These are phyloP conservation scores for Saksenaea oblongispora DNA, from an alignment of 371 early-diverging fungal species.

Conservation along the genomic window DNA sequence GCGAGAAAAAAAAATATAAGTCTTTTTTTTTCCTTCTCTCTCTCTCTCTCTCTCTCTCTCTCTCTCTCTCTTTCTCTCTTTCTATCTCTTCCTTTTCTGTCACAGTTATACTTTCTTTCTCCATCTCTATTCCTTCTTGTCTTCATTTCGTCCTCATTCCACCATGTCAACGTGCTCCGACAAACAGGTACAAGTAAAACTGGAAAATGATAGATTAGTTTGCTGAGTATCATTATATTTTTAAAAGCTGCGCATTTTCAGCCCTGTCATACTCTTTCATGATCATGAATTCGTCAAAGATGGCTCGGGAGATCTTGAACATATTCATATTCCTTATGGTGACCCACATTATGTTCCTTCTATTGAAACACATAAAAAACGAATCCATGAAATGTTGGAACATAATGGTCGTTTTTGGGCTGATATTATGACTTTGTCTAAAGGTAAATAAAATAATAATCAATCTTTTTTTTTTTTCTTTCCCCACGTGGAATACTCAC, in stretches of 20 bases:
- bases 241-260: slow-evolving; percentile 27
- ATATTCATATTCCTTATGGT: slow-evolving; percentile 31
- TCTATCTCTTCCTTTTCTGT: not conserved
- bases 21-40: not conserved
- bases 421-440: slow-evolving; percentile 27
- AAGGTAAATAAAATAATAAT: slow-evolving; percentile 12
- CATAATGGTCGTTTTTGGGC: slow-evolving; percentile 39
- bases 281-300: slow-evolving; percentile 33
- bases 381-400: slow-evolving; percentile 37
- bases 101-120: no score
- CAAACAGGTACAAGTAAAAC: slow-evolving; percentile 3
- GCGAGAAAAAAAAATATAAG: no score
- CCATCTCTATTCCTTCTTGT: slow-evolving; percentile 3
- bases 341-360: slow-evolving; percentile 33
- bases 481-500: slow-evolving; percentile 1
- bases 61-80: not conserved
- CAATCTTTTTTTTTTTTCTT: not conserved
- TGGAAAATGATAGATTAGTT: not conserved
- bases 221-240: not conserved
- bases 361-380: slow-evolving; percentile 26
- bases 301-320: slow-evolving; percentile 25
- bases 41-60: not conserved
- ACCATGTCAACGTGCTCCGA: slow-evolving; percentile 9
- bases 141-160: slow-evolving; percentile 7
- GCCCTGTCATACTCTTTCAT: slow-evolving; percentile 43